phyloP scores from a whole-genome alignment of 1,284 basidiomycete genomes.

The Golubevia pallescens region DNA sequence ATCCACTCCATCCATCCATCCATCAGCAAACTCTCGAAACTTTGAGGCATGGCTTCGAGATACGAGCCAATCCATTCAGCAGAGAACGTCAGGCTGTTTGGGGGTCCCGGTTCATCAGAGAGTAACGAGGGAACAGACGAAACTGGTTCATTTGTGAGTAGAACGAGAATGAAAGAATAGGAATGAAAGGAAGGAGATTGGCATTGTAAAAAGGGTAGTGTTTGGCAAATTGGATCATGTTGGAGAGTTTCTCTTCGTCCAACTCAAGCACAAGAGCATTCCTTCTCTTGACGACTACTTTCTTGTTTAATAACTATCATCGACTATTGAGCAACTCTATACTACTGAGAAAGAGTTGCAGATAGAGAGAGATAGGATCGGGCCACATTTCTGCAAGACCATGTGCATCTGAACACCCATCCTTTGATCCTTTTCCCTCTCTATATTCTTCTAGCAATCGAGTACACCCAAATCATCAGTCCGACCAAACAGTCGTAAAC shows the following conservation, averaged over 20 bases:
- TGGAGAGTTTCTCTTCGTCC: too few relatives aligned
- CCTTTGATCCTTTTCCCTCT: not conserved
- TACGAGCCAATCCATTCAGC: not conserved
- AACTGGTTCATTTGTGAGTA: not conserved
- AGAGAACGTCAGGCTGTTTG: not conserved
- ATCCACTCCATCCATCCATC: not conserved
- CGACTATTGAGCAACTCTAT: not conserved
- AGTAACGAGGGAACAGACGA: not conserved
- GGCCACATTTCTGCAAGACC: not conserved
- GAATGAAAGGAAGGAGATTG: not conserved
- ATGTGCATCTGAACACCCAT: too few relatives aligned
- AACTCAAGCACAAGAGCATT: too few relatives aligned
- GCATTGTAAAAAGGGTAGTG: not conserved
- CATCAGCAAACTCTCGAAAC: not conserved
- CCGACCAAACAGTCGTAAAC: not conserved
- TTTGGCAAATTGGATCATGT: not conserved
- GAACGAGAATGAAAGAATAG: not conserved
- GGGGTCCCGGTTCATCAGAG: not conserved
- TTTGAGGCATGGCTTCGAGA: not conserved
- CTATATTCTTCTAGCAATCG: not conserved
- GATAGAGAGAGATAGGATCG: not conserved
- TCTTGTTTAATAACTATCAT: not conserved
- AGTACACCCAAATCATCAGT: not conserved
- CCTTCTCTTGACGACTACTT: not conserved
- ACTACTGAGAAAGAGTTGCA: not conserved